Base-by-base conservation (phyloP, 164 flowering plant genomes). In the Berberis thunbergii region DNA sequence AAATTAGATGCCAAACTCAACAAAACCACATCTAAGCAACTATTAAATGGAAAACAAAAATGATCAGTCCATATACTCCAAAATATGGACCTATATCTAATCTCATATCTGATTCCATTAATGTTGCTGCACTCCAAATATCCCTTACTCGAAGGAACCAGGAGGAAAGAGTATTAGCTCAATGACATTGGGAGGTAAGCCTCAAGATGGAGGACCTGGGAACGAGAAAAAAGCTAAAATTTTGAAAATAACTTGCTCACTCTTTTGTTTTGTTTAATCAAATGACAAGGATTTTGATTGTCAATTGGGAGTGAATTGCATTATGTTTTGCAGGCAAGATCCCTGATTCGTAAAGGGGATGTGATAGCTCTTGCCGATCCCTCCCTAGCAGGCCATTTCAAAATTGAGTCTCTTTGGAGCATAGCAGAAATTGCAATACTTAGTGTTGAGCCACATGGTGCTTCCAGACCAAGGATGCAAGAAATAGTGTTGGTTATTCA, bases 341-440 rank as follows among this genome's bases (percentile, higher is more conserved):
- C 96, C 41, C 69, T 86, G 69, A 79, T 90, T 13, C 80, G 83
- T 2, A 86, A 85, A 79, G 96, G 98, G 7, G 92, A 89, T 65
- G 83, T 90, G 68, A 63, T 43, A 1, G 84, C 92, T 78, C 77
- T 93, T 45, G 69, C 83, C 12, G 97, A 89, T 72, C 92, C 90
- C 3, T 57, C 68, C 49, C 71, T 93, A 38, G 68, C 59, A 39
- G 88, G 81, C 45, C 77, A 74, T 4, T 72, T 81, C 49, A 90
- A 87, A 73, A 78, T 84, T 0, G 98, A 90, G 66, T 90, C 97
- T 7, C 68, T 90, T 1, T 93, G 98, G 98, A 82, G 97, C 57
- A 67, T 88, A 43, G 89, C 94, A 2, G 98, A 93, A 73, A 79
- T 87, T 12, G 97, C 96, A 9, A 80, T 90, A 46, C 89, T 84